Evolutionary conservation across 2,329 filamentous ascomycete genomes (phyloP), one percentile per base, ranked within the genome.

Genomic region (Aspergillus piperis): DNA sequence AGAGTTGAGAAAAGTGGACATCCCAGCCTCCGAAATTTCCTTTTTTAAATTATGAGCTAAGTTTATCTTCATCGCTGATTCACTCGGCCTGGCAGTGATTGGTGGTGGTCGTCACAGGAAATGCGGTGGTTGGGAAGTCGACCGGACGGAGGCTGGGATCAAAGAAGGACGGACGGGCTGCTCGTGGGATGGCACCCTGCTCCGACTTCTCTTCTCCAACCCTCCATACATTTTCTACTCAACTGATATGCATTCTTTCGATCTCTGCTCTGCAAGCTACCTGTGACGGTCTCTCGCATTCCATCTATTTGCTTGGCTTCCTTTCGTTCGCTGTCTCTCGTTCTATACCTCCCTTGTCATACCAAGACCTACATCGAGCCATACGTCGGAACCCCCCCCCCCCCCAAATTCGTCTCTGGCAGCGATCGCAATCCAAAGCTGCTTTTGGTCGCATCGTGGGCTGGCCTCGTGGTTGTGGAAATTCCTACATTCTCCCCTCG

Each of bases 111-210:
- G 60, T 68, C 62, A 61, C 63, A 68, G 60, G 57, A 74, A 75
- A 70, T 72, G 56, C 66, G 72, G 72, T 73, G 71, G 72, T 73
- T 74, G 72, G 72, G 71, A 71, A 62, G 60, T 44, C 50, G 66
- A 55, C 53, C 25, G 53, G 49, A 59, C 54, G 69, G 71, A 70
- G 72, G 72, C 72, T 74, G 72, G 72, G 72, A 69, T 55, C 53
- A 55, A 55, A 55, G 47, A 55, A 55, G 39, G 47, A 11, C 41
- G 55, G 42, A 58, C 36, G 39, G 41, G 23, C 41, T 51, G 47
- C 17, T 51, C 11, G 41, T 25, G 25, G 25, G 25, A 30, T 42
- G 10, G 17, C 53, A 30, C 23, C 41, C 27, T 32, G 53, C 36
- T 51, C 30, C 21, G 36, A 48, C 25, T 36, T 50, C 38, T 49